A percentile compares a stretch with the other conserved stretches of the same genome.
phyloP scores from a whole-genome alignment of 2,329 filamentous ascomycete species.

The Diaporthe helianthi region DNA sequence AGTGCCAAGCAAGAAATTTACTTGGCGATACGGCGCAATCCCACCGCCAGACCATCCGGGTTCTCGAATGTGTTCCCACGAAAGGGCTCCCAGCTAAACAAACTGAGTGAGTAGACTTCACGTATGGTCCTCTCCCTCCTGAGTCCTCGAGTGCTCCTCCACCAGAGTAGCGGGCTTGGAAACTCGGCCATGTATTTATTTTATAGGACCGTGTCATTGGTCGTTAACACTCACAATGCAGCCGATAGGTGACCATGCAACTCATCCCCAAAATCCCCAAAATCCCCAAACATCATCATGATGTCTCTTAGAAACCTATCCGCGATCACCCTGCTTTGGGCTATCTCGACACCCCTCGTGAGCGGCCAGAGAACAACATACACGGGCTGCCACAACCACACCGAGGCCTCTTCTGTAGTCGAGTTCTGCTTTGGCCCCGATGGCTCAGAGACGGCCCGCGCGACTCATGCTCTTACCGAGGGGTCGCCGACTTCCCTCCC shows the following conservation, averaged over 20 bases:
- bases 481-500: constrained; percentile 8
- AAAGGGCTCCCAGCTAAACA: constrained; percentile 7
- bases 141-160: too few species aligned
- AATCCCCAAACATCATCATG: too few species aligned
- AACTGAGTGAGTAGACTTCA: neutral
- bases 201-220: constrained; percentile 9
- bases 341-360: constrained; percentile 6
- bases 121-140: neutral
- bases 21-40: constrained; percentile 22
- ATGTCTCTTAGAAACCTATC: neutral
- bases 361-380: constrained; percentile 37
- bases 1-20: constrained; percentile 16
- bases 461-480: constrained; percentile 1
- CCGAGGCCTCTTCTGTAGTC: neutral
- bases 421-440: constrained; percentile 13
- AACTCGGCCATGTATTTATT: neutral
- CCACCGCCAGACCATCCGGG: constrained; percentile 14
- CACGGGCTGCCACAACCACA: constrained; percentile 58
- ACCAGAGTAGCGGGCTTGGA: neutral
- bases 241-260: neutral
- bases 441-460: constrained; percentile 7
- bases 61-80: neutral
- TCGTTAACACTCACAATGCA: neutral
- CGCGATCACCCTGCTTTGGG: neutral
- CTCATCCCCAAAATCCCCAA: too few species aligned